Percentiles rank a stretch among this genome's conserved stretches.
Conservation (phyloP, 176 grass and related monocot species). For the Echinochloa phyllopogon region DNA sequence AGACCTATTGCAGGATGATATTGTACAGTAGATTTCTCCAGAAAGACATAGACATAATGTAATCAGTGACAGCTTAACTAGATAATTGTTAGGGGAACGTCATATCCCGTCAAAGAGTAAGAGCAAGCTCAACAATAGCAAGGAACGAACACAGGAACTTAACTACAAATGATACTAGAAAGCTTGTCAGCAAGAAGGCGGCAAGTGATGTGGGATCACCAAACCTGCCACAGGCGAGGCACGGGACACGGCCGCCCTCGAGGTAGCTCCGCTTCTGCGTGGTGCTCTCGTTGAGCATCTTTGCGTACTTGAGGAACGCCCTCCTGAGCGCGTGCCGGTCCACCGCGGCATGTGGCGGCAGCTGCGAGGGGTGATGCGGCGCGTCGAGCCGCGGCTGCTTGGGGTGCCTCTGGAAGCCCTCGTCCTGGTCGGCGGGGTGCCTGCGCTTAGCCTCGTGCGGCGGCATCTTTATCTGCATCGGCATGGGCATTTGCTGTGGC, state of each 20-base stretch:
- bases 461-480: slow-evolving; percentile 10
- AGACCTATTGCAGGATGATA: slow-evolving; percentile 15
- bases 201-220: slow-evolving; percentile 48
- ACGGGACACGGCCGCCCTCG: slow-evolving; percentile 67
- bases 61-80: slow-evolving; percentile 15
- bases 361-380: slow-evolving; percentile 29
- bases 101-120: slow-evolving; percentile 43
- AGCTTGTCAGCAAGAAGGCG: slow-evolving; percentile 45
- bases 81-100: neutral
- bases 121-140: slow-evolving; percentile 36
- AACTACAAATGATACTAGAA: slow-evolving; percentile 48
- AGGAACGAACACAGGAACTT: slow-evolving; percentile 51
- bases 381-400: slow-evolving; percentile 69
- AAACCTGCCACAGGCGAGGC: slow-evolving; percentile 93
- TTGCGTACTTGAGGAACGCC: slow-evolving; percentile 84
- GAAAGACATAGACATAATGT: slow-evolving; percentile 7
- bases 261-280: slow-evolving; percentile 69
- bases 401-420: slow-evolving; percentile 56
- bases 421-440: slow-evolving; percentile 51
- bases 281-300: slow-evolving; percentile 72
- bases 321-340: slow-evolving; percentile 59
- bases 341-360: slow-evolving; percentile 21
- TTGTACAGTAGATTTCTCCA: slow-evolving; percentile 7
- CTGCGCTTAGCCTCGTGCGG: slow-evolving; percentile 56
- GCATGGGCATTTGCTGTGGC: slow-evolving; percentile 26